Conservation (phyloP, 192 early-diverging fungal genomes). For the Coemansia sp. region DNA sequence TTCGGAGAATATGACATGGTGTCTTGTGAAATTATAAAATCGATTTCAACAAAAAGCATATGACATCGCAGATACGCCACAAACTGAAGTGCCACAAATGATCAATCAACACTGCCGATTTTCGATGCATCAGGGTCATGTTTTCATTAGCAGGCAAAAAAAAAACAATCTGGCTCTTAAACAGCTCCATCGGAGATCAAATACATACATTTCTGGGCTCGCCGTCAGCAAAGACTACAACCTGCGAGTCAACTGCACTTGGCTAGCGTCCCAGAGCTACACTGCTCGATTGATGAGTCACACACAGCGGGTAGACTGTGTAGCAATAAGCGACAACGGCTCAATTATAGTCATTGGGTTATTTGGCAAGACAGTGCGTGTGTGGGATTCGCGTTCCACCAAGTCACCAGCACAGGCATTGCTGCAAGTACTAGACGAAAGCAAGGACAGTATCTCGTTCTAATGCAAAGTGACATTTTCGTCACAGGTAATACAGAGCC, state of each 20-base stretch:
- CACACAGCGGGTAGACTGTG: slow-evolving; percentile 81
- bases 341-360: slow-evolving; percentile 81
- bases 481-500: slow-evolving; percentile 26
- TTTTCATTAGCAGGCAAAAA: slow-evolving; percentile 81
- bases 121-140: slow-evolving; percentile 79
- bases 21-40: too few relatives aligned
- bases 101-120: slow-evolving; percentile 64
- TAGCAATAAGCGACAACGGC: slow-evolving; percentile 78
- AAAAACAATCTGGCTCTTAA: slow-evolving; percentile 70
- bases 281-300: slow-evolving; percentile 80
- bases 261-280: slow-evolving; percentile 84
- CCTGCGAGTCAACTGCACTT: slow-evolving; percentile 70
- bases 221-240: slow-evolving; percentile 60
- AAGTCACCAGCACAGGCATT: slow-evolving; percentile 47
- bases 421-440: slow-evolving; percentile 82
- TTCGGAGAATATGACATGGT: slow-evolving; percentile 58
- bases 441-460: slow-evolving; percentile 83
- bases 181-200: slow-evolving; percentile 65
- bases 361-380: slow-evolving; percentile 59
- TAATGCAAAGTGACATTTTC: slow-evolving; percentile 52
- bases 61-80: slow-evolving; percentile 35
- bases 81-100: slow-evolving; percentile 68
- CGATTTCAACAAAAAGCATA: neutral
- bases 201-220: slow-evolving; percentile 78
- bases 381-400: slow-evolving; percentile 56